Evolutionary conservation across 1,284 basidiomycete genomes (phyloP).

Genomic region (Tausonia pullulans): DNA sequence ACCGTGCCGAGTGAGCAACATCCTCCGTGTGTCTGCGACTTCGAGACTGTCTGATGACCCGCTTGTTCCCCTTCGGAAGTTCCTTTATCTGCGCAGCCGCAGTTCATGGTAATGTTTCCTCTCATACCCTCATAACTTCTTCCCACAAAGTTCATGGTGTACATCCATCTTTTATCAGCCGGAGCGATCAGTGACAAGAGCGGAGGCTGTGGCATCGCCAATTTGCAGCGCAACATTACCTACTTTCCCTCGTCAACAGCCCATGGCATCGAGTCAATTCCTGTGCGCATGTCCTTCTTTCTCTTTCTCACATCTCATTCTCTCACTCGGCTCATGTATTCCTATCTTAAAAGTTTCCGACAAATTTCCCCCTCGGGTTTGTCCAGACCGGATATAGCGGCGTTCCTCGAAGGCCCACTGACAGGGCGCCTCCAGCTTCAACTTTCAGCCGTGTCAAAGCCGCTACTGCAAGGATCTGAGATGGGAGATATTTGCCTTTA

Average conservation of each 20-base stretch:
- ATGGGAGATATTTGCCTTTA: slow-evolving; percentile 55
- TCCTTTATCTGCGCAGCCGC: slow-evolving; percentile 76
- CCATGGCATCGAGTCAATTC: slow-evolving; percentile 54
- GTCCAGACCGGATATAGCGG: too few species aligned
- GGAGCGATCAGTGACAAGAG: slow-evolving; percentile 51
- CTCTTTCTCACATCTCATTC: too few species aligned
- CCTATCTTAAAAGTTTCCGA: slow-evolving; percentile 42
- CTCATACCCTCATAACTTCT: neutral
- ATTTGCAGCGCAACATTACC: slow-evolving; percentile 52
- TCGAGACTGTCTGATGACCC: neutral
- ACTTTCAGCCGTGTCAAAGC: neutral
- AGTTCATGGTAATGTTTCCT: slow-evolving; percentile 24
- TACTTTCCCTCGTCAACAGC: slow-evolving; percentile 49
- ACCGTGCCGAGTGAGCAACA: slow-evolving; percentile 52
- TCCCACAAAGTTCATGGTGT: neutral
- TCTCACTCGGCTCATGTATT: too few species aligned
- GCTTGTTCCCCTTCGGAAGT: slow-evolving; percentile 3
- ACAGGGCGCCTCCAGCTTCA: too few species aligned
- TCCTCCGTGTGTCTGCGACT: neutral
- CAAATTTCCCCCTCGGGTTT: slow-evolving; percentile 52
- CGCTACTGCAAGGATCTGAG: slow-evolving; percentile 58
- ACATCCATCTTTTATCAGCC: slow-evolving; percentile 26
- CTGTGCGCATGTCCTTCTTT: too few species aligned
- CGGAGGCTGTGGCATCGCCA: slow-evolving; percentile 66
- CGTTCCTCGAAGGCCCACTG: too few species aligned